phyloP scores from a whole-genome alignment of 2,329 filamentous ascomycete genomes.

The Cladosporium sp. region DNA sequence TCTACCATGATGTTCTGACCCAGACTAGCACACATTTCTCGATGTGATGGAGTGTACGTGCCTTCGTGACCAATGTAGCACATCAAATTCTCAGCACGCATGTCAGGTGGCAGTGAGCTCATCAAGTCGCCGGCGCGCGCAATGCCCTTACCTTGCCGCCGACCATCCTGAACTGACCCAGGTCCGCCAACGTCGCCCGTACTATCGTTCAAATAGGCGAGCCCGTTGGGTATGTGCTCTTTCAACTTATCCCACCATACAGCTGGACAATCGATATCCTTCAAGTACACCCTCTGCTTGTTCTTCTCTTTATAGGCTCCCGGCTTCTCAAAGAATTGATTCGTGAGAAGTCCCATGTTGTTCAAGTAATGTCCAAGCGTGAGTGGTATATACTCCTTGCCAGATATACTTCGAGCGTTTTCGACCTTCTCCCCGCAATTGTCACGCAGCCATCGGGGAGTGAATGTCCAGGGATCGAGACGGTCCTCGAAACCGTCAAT shows the following conservation, averaged over 20 bases:
- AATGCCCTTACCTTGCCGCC: conserved; percentile 53
- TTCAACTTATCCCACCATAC: conserved; percentile 80
- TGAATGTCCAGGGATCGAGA: conserved; percentile 75
- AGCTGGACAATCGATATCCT: conserved; percentile 90
- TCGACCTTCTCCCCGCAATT: conserved; percentile 80
- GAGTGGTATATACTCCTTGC: conserved; percentile 71
- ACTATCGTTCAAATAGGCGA: conserved; percentile 88
- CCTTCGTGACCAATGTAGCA: conserved; percentile 97
- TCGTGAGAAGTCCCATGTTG: conserved; percentile 76
- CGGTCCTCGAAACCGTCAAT: conserved; percentile 81
- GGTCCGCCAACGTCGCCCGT: conserved; percentile 56
- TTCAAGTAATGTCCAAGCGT: conserved; percentile 87
- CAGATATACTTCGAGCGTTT: conserved; percentile 73
- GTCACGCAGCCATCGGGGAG: conserved; percentile 70
- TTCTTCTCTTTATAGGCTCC: conserved; percentile 73
- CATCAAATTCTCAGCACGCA: conserved; percentile 96
- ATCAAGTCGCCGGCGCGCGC: conserved; percentile 85
- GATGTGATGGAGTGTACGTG: conserved; percentile 90
- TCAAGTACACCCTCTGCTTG: conserved; percentile 85
- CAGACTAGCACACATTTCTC: conserved; percentile 94
- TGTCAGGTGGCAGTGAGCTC: conserved; percentile 79
- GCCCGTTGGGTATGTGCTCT: conserved; percentile 70
- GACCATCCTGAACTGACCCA: conserved; percentile 50
- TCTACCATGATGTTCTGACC: conserved; percentile 99
- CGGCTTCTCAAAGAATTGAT: conserved; percentile 67